Percentiles rank a stretch among this genome's conserved stretches.
Evolutionary conservation across 179 eudicot species (phyloP).

Genomic region (Actinidia chinensis): DNA sequence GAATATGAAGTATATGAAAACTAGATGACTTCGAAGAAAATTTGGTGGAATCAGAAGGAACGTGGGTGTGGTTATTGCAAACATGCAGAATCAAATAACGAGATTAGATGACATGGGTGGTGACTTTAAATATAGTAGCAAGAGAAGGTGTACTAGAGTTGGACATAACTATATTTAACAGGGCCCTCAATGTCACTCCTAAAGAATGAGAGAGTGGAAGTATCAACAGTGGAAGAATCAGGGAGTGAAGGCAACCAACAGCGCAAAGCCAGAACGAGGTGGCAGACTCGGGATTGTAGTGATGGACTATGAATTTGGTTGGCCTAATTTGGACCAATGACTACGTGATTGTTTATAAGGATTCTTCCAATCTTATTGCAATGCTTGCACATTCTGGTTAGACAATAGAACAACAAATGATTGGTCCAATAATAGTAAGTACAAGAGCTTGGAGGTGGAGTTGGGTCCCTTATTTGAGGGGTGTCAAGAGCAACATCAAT

Average conservation of each 20-base stretch:
- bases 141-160: neutral
- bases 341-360: neutral
- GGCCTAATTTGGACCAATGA: neutral
- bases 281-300: no score
- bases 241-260: neutral
- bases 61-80: no score
- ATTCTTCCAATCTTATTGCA: neutral
- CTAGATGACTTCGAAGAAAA: no score
- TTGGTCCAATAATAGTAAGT: neutral
- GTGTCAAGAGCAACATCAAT: neutral
- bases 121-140: neutral
- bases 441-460: neutral
- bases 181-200: neutral
- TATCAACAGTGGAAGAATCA: neutral
- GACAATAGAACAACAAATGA: neutral
- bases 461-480: no score
- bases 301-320: neutral
- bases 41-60: neutral
- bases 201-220: neutral
- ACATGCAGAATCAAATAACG: neutral
- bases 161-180: no score
- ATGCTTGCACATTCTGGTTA: neutral
- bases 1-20: no score
- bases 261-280: no score
- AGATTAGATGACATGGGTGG: neutral